Conservation (phyloP, 2,329 filamentous ascomycete species). For the Stachybotrys elegans region DNA sequence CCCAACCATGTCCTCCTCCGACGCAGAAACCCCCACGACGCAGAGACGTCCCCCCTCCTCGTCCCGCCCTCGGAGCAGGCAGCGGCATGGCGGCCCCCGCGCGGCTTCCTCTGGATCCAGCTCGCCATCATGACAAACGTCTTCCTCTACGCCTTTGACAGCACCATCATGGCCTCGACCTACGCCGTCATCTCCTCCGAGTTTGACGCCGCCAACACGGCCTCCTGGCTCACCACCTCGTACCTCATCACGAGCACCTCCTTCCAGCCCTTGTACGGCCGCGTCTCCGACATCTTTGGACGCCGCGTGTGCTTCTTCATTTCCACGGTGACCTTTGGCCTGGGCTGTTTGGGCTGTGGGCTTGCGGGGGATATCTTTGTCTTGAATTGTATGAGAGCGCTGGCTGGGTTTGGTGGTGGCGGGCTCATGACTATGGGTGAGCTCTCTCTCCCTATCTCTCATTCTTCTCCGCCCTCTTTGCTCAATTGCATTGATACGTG, state of each 20-base stretch:
- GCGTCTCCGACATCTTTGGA: conserved; percentile 66
- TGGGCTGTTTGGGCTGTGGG: conserved; percentile 62
- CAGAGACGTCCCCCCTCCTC: no score
- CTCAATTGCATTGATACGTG: not conserved
- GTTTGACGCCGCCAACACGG: conserved; percentile 65
- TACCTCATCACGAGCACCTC: conserved; percentile 68
- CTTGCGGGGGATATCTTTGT: conserved; percentile 52
- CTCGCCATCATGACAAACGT: conserved; percentile 60
- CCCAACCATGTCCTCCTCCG: no score
- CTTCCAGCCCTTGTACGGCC: conserved; percentile 67
- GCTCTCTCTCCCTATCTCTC: conserved; percentile 9
- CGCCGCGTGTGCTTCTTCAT: conserved; percentile 59
- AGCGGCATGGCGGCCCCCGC: conserved; percentile 39
- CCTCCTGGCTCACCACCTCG: conserved; percentile 70
- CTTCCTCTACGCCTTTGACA: conserved; percentile 64
- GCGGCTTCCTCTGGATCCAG: conserved; percentile 54
- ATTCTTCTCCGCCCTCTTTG: not conserved
- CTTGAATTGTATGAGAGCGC: conserved; percentile 59
- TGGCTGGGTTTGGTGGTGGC: conserved; percentile 66
- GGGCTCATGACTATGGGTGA: conserved; percentile 66
- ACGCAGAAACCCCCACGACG: no score
- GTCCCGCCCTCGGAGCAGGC: conserved; percentile 12
- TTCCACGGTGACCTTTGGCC: conserved; percentile 55
- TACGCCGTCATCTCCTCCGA: conserved; percentile 73
- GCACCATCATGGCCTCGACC: conserved; percentile 67